Evolutionary conservation across 257 asterid species (phyloP).

Genomic region (Pogostemon cablin): DNA sequence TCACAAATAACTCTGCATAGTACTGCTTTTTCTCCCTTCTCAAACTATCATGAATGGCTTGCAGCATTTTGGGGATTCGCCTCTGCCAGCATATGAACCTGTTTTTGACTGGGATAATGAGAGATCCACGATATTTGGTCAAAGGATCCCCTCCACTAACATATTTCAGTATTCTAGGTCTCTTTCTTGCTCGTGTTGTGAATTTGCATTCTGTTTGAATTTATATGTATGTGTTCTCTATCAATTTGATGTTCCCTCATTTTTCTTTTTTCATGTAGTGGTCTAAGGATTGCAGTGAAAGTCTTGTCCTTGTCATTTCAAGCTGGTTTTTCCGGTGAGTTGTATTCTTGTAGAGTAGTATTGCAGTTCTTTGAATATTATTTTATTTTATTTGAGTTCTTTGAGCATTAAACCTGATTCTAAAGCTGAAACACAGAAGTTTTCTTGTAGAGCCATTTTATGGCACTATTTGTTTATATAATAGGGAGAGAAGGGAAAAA

Average conservation of each 20-base stretch:
- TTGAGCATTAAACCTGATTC: constrained; percentile 38
- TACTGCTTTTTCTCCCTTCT: constrained; percentile 20
- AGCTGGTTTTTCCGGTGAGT: constrained; percentile 97
- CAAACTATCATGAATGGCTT: constrained; percentile 33
- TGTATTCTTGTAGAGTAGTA: constrained; percentile 34
- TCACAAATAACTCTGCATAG: constrained; percentile 22
- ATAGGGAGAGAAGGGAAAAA: constrained; percentile 99
- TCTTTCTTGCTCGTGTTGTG: constrained; percentile 29
- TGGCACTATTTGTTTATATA: constrained; percentile 96
- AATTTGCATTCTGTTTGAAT: constrained; percentile 26
- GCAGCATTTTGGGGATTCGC: constrained; percentile 99
- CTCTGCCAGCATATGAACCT: constrained; percentile 95
- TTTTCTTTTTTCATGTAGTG: constrained; percentile 58
- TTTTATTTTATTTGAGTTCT: constrained; percentile 33
- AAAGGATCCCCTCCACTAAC: constrained; percentile 81
- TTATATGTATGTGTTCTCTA: constrained; percentile 18
- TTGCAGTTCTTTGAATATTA: constrained; percentile 23
- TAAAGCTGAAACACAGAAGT: constrained; percentile 61
- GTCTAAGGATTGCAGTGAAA: constrained; percentile 93
- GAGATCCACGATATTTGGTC: constrained; percentile 92
- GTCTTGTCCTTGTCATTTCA: constrained; percentile 92
- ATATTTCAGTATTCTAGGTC: constrained; percentile 85
- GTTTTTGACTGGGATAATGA: constrained; percentile 98
- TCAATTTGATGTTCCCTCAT: constrained; percentile 20
- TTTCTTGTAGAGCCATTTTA: constrained; percentile 95